These are phyloP conservation scores for Fusarium siculi DNA, from an alignment of 2,329 filamentous ascomycete species.

Conservation along the genomic window DNA sequence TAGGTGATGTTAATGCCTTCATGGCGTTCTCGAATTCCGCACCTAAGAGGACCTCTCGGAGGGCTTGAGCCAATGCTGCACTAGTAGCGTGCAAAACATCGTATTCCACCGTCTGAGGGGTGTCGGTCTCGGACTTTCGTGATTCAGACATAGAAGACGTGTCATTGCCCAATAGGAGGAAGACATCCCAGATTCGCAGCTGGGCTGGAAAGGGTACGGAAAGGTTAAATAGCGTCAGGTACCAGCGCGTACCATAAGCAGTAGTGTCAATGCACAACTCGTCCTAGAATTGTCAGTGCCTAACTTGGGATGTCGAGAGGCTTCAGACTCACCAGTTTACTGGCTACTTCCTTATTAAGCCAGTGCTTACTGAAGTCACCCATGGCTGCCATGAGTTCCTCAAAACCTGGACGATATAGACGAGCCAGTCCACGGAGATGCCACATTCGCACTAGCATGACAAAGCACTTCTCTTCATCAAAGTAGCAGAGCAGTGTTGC, in stretches of 20 bases:
- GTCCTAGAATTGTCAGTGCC: slow-evolving; percentile 57
- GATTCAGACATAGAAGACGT: slow-evolving; percentile 15
- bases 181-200: slow-evolving; percentile 96
- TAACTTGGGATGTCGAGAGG: not conserved
- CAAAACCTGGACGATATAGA: slow-evolving; percentile 86
- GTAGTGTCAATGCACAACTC: slow-evolving; percentile 86
- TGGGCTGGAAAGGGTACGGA: slow-evolving; percentile 95
- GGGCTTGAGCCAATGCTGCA: slow-evolving; percentile 89
- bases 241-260: slow-evolving; percentile 97
- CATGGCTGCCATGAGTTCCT: slow-evolving; percentile 85
- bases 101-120: slow-evolving; percentile 62
- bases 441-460: slow-evolving; percentile 98
- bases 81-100: slow-evolving; percentile 91
- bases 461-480: slow-evolving; percentile 92
- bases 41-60: slow-evolving; percentile 86
- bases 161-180: slow-evolving; percentile 81
- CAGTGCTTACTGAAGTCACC: slow-evolving; percentile 86
- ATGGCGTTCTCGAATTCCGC: slow-evolving; percentile 98
- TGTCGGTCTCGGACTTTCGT: slow-evolving; percentile 32
- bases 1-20: slow-evolving; percentile 94
- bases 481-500: slow-evolving; percentile 96
- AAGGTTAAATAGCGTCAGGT: slow-evolving; percentile 96
- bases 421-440: slow-evolving; percentile 85
- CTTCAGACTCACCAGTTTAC: slow-evolving; percentile 74
- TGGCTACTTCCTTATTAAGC: slow-evolving; percentile 83